These are phyloP conservation scores for Paracoccidioides brasiliensis DNA, from an alignment of 2,329 filamentous ascomycete species.

Conservation along the genomic window DNA sequence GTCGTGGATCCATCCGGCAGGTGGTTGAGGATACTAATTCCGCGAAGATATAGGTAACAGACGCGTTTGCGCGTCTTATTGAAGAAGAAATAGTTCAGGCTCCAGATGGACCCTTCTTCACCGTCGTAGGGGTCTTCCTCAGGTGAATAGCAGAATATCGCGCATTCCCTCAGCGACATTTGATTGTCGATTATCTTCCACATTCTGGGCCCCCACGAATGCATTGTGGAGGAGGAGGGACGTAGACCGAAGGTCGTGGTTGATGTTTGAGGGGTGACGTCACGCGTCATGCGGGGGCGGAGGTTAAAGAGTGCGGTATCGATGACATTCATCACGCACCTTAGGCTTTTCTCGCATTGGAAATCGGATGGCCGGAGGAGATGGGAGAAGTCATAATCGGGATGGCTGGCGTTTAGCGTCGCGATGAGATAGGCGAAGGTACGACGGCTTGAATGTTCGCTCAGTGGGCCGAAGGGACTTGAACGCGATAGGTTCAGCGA, in stretches of 20 bases:
- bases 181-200: slow-evolving; percentile 90
- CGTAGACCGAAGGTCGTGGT: slow-evolving; percentile 34
- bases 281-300: slow-evolving; percentile 45
- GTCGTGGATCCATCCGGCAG: slow-evolving; percentile 39
- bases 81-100: slow-evolving; percentile 94
- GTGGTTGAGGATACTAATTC: slow-evolving; percentile 60
- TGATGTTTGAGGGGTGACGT: slow-evolving; percentile 29
- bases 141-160: slow-evolving; percentile 78
- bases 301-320: slow-evolving; percentile 81
- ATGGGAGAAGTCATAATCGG: slow-evolving; percentile 94
- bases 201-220: slow-evolving; percentile 76
- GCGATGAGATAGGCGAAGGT: slow-evolving; percentile 95
- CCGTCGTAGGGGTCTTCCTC: slow-evolving; percentile 86
- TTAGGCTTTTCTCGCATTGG: slow-evolving; percentile 65
- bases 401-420: slow-evolving; percentile 87
- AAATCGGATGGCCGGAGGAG: slow-evolving; percentile 83
- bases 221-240: slow-evolving; percentile 37
- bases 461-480: slow-evolving; percentile 83
- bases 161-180: slow-evolving; percentile 82
- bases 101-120: slow-evolving; percentile 90
- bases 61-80: slow-evolving; percentile 86
- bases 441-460: slow-evolving; percentile 73
- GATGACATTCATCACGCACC: slow-evolving; percentile 71
- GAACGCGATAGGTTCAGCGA: slow-evolving; percentile 66
- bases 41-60: slow-evolving; percentile 83